These are phyloP conservation scores for Trametopsis cervina DNA, from an alignment of 768 basidiomycete species.

Conservation along the genomic window DNA sequence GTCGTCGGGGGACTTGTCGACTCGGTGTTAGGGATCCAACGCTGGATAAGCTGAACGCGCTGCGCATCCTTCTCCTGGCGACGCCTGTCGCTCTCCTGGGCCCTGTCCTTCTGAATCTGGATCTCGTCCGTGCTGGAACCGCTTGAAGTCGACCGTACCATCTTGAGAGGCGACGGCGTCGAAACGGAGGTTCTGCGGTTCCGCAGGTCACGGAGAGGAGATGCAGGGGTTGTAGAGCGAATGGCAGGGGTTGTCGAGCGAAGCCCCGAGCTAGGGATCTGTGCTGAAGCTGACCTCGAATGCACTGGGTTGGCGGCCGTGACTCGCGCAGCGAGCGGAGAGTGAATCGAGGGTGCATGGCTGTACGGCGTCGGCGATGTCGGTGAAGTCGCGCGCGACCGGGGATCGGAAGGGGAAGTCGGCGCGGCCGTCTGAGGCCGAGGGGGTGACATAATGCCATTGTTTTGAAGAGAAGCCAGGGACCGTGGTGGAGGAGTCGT, in stretches of 20 bases:
- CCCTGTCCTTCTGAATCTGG: constrained; percentile 31
- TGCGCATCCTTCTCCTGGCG: constrained; percentile 27
- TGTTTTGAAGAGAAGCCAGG: constrained; percentile 9
- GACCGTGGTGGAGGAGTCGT: constrained; percentile 23
- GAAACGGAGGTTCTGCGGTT: constrained; percentile 43
- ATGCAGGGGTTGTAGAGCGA: constrained; percentile 33
- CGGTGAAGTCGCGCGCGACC: constrained; percentile 23
- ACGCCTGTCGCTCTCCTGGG: constrained; percentile 13
- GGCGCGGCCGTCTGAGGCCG: constrained; percentile 21
- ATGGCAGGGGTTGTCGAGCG: constrained; percentile 2
- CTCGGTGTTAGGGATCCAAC: constrained; percentile 48
- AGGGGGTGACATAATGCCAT: constrained; percentile 17
- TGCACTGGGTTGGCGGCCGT: constrained; percentile 39
- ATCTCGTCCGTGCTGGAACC: constrained; percentile 57
- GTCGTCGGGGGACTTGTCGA: constrained; percentile 28
- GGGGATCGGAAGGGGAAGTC: constrained; percentile 16
- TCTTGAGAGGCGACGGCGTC: constrained; percentile 46
- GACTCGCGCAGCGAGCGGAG: constrained; percentile 38
- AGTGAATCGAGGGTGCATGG: constrained; percentile 39
- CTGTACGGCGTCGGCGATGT: constrained; percentile 21
- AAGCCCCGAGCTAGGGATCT: constrained; percentile 28
- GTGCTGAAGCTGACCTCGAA: constrained; percentile 46
- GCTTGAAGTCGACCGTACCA: constrained; percentile 30
- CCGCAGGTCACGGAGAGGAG: constrained; percentile 34
- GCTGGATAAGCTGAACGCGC: constrained; percentile 37